A percentile compares a stretch with the other conserved stretches of the same genome.
Conservation (phyloP, 305 asterid genomes). For the Fraxinus ornus region DNA sequence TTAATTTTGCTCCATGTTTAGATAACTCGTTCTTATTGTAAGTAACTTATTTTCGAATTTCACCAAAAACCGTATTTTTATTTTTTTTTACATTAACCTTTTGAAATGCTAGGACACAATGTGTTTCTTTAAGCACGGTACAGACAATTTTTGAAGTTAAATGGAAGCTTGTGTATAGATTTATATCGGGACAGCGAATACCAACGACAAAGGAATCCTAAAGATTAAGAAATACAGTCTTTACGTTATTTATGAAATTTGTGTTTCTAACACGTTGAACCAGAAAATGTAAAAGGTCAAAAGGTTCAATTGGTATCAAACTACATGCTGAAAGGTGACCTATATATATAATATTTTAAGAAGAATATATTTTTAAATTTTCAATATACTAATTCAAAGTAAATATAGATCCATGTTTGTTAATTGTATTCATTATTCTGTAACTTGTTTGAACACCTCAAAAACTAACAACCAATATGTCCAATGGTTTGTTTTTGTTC, state of each 20-base stretch:
- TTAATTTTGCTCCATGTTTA: neutral
- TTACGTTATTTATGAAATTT: neutral
- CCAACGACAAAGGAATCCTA: neutral
- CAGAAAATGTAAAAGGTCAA: neutral
- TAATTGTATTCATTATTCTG: neutral
- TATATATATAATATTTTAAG: neutral
- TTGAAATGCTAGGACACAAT: neutral
- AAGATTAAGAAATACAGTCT: neutral
- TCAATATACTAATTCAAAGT: neutral
- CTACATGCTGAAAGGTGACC: neutral
- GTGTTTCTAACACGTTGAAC: neutral
- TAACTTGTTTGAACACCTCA: neutral
- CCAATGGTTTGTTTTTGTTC: neutral
- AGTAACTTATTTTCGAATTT: neutral
- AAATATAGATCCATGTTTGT: neutral
- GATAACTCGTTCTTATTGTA: neutral
- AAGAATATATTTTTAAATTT: neutral
- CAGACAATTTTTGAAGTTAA: neutral
- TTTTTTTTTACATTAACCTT: neutral
- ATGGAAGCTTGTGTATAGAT: neutral
- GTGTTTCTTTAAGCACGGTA: neutral
- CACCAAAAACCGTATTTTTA: neutral
- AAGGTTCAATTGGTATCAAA: conserved; percentile 1
- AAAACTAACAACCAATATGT: neutral
- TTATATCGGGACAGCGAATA: neutral